Evolutionary conservation across 2,329 filamentous ascomycete genomes (phyloP).

Genomic region (Xylariaceae sp.): DNA sequence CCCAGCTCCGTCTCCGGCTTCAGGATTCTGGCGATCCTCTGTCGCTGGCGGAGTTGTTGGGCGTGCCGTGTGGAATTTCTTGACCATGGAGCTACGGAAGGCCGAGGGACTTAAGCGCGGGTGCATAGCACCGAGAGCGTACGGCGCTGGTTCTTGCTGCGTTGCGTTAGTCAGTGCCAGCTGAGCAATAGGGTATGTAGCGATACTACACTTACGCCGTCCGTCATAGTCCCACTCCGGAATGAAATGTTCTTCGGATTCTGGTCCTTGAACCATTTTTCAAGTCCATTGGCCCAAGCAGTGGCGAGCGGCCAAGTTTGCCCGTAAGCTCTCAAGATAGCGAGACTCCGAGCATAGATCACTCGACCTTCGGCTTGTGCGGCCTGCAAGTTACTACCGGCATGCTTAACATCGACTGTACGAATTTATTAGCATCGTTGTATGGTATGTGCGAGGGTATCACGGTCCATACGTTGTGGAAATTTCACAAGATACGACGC

Average conservation of each 20-base stretch:
- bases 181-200: background rate
- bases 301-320: slow-evolving; percentile 50
- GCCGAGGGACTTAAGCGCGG: slow-evolving; percentile 21
- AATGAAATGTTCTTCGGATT: slow-evolving; percentile 36
- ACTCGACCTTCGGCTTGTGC: slow-evolving; percentile 39
- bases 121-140: slow-evolving; percentile 24
- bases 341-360: slow-evolving; percentile 44
- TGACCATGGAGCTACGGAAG: slow-evolving; percentile 15
- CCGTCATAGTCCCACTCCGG: slow-evolving; percentile 47
- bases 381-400: slow-evolving; percentile 34
- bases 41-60: slow-evolving; percentile 18
- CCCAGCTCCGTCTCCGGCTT: slow-evolving; percentile 18
- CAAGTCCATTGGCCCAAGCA: slow-evolving; percentile 49
- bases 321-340: slow-evolving; percentile 45
- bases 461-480: slow-evolving; percentile 38
- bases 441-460: background rate
- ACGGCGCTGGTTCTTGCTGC: slow-evolving; percentile 24
- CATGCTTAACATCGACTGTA: slow-evolving; percentile 25
- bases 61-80: slow-evolving; percentile 20
- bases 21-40: slow-evolving; percentile 10
- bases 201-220: slow-evolving; percentile 35
- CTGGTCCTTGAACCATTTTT: slow-evolving; percentile 43
- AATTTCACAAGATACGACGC: slow-evolving; percentile 51
- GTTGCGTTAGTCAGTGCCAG: slow-evolving; percentile 9
- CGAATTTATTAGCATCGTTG: slow-evolving; percentile 8